A percentile compares a stretch with the other conserved stretches of the same genome.
These are phyloP conservation scores for Saccharomyces hybrid DNA, from an alignment of 1,139 yeast species.

Conservation along the genomic window DNA sequence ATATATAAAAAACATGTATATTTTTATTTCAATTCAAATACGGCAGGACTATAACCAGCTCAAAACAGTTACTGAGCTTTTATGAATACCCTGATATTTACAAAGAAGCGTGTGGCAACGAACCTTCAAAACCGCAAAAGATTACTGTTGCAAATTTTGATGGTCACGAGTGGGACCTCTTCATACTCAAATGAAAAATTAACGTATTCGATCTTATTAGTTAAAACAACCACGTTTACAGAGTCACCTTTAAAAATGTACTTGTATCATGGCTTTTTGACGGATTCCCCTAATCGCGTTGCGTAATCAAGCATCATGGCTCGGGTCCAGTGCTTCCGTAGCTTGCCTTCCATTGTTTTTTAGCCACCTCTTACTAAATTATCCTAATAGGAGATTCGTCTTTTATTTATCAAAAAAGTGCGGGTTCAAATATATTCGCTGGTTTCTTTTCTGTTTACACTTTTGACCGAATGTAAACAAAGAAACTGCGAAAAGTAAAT, in stretches of 20 bases:
- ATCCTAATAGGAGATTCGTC: background rate
- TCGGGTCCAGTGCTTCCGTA: background rate
- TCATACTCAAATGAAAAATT: background rate
- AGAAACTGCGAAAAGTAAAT: background rate
- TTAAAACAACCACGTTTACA: background rate
- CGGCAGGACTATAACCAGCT: background rate
- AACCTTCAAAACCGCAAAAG: background rate
- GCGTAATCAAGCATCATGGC: background rate
- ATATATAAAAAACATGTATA: constrained; percentile 1
- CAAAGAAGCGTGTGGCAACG: background rate
- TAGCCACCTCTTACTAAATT: background rate
- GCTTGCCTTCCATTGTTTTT: background rate
- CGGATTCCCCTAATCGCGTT: background rate
- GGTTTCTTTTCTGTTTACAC: background rate
- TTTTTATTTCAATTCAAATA: background rate
- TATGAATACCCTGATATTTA: background rate
- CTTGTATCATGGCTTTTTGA: background rate
- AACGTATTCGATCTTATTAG: background rate
- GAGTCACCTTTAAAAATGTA: background rate
- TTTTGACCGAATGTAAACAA: background rate
- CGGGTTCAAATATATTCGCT: background rate
- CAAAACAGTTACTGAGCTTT: background rate
- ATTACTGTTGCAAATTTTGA: background rate
- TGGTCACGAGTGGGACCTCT: no score
- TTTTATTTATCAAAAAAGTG: background rate